Conservation (phyloP, 805 yeast genomes). For the Yamadazyma paraphyllophila region DNA sequence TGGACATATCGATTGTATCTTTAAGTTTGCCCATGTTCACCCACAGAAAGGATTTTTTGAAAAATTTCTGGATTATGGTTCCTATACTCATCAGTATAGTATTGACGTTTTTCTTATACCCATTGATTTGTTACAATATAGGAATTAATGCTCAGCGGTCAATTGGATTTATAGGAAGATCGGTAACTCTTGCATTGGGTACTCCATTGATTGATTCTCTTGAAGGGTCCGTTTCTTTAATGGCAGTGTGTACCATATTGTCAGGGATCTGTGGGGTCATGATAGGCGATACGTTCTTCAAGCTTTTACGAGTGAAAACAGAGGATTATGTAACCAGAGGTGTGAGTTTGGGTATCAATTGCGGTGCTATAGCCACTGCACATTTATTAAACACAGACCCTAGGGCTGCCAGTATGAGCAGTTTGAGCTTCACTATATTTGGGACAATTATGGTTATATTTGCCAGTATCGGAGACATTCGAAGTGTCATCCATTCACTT, state of each 20-base stretch:
- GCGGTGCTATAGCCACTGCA: slow-evolving; percentile 84
- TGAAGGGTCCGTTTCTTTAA: slow-evolving; percentile 66
- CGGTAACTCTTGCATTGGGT: slow-evolving; percentile 77
- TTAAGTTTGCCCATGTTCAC: slow-evolving; percentile 76
- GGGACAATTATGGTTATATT: slow-evolving; percentile 73
- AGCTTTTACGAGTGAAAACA: slow-evolving; percentile 51
- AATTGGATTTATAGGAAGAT: slow-evolving; percentile 75
- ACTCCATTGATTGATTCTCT: slow-evolving; percentile 68
- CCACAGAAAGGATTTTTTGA: slow-evolving; percentile 60
- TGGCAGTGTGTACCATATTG: slow-evolving; percentile 76
- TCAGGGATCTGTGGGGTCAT: slow-evolving; percentile 77
- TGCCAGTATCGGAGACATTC: slow-evolving; percentile 51
- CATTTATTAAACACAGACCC: slow-evolving; percentile 68
- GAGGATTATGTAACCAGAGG: slow-evolving; percentile 76
- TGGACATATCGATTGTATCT: slow-evolving; percentile 77
- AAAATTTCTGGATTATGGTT: slow-evolving; percentile 58
- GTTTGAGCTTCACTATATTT: slow-evolving; percentile 65
- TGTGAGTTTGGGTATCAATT: slow-evolving; percentile 70
- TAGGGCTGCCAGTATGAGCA: slow-evolving; percentile 76
- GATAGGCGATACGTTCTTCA: slow-evolving; percentile 52
- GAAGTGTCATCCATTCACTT: slow-evolving; percentile 18
- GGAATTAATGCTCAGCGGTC: slow-evolving; percentile 62
- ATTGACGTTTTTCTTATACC: slow-evolving; percentile 65
- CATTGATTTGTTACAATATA: slow-evolving; percentile 61
- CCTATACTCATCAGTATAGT: slow-evolving; percentile 57